phyloP scores from a whole-genome alignment of 306 rosid species.

The Senna siamea region DNA sequence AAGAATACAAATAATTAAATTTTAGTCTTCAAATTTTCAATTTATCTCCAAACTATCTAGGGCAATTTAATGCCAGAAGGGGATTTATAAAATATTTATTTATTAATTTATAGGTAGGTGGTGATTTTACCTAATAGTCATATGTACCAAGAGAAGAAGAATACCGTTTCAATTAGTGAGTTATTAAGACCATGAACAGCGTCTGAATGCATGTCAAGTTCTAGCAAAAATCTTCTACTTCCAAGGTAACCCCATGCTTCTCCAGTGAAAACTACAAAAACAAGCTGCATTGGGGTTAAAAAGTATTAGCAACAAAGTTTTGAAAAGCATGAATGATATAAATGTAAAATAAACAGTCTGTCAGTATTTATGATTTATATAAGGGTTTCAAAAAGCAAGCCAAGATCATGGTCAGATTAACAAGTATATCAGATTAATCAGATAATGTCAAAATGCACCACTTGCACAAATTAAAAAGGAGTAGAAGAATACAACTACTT shows the following conservation, averaged over 20 bases:
- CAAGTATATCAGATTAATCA: slow-evolving; percentile 6
- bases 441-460: slow-evolving; percentile 7
- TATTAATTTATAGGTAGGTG: slow-evolving; percentile 12
- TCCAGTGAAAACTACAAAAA: slow-evolving; percentile 83
- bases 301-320: slow-evolving; percentile 42
- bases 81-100: slow-evolving; percentile 14
- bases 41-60: neutral
- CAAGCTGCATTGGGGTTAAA: slow-evolving; percentile 75
- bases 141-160: slow-evolving; percentile 32
- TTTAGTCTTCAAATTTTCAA: neutral
- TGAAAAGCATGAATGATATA: slow-evolving; percentile 1
- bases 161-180: slow-evolving; percentile 77
- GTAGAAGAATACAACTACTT: neutral
- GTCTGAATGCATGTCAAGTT: slow-evolving; percentile 86
- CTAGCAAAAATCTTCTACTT: slow-evolving; percentile 86
- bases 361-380: neutral
- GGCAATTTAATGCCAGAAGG: slow-evolving; percentile 5
- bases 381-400: slow-evolving; percentile 25
- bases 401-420: slow-evolving; percentile 3
- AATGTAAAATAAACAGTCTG: slow-evolving; percentile 25
- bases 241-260: slow-evolving; percentile 98
- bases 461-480: neutral
- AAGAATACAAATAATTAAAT: neutral
- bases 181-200: slow-evolving; percentile 77
- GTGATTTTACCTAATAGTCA: slow-evolving; percentile 23